Conservation (phyloP, 202 grass and related monocot species). For the Brachypodium distachyon region DNA sequence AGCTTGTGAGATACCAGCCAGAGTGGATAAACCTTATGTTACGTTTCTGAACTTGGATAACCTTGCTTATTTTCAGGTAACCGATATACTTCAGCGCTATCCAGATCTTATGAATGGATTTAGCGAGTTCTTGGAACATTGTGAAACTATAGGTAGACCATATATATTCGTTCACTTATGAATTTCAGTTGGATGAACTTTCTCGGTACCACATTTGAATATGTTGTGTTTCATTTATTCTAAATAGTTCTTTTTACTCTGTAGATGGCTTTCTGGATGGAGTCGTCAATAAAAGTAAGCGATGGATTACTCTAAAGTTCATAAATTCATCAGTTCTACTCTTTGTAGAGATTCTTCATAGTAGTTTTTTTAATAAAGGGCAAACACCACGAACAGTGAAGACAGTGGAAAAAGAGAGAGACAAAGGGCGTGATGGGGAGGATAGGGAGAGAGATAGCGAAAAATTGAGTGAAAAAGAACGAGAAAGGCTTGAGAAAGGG, state of each 20-base stretch:
- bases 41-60: neutral
- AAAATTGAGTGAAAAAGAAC: conserved; percentile 48
- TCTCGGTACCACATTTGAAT: neutral
- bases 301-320: neutral
- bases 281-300: conserved; percentile 69
- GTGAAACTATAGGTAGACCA: conserved; percentile 66
- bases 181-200: neutral
- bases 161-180: neutral
- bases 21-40: conserved; percentile 11
- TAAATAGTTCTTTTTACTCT: conserved; percentile 11
- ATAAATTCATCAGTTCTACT: neutral
- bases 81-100: conserved; percentile 71
- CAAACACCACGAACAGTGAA: conserved; percentile 37
- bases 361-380: conserved; percentile 36
- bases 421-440: conserved; percentile 59
- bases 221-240: neutral
- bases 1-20: neutral
- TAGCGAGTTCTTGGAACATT: conserved; percentile 74
- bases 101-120: conserved; percentile 91
- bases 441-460: conserved; percentile 58
- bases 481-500: conserved; percentile 40
- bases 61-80: conserved; percentile 43
- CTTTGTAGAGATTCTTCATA: neutral
- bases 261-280: conserved; percentile 76
- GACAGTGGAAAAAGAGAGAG: conserved; percentile 58